Conservation (phyloP, 495 filamentous ascomycete species). For the Xylaria telfairii region DNA sequence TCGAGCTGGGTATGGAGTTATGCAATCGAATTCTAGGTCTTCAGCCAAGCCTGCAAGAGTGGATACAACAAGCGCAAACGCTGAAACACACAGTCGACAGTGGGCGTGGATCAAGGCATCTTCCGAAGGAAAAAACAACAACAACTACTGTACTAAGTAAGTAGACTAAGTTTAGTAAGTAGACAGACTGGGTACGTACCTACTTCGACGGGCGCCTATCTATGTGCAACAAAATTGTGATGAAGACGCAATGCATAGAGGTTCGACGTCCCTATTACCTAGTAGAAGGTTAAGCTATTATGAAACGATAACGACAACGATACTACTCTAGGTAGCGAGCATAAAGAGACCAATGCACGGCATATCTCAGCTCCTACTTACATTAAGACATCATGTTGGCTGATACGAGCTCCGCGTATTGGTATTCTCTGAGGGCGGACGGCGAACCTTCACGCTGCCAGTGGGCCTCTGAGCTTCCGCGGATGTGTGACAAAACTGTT, state of each 20-base stretch:
- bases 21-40: constrained; percentile 15
- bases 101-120: constrained; percentile 18
- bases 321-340: too few relatives aligned
- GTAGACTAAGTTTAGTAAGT: neutral
- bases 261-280: too few relatives aligned
- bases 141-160: neutral
- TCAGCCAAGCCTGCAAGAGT: constrained; percentile 13
- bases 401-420: neutral
- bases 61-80: constrained; percentile 18
- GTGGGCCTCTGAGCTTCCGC: neutral
- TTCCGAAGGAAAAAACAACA: too few relatives aligned
- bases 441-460: neutral
- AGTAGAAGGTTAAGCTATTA: neutral
- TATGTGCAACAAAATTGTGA: neutral
- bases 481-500: neutral
- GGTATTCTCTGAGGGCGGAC: neutral
- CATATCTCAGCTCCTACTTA: neutral
- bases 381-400: neutral
- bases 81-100: constrained; percentile 18
- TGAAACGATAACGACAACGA: neutral
- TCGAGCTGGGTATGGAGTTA: neutral
- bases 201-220: neutral
- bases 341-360: neutral
- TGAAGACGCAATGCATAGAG: neutral
- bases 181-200: neutral